These are phyloP conservation scores for Aspergillus sp. DNA, from an alignment of 2,329 filamentous ascomycete genomes.

Conservation along the genomic window DNA sequence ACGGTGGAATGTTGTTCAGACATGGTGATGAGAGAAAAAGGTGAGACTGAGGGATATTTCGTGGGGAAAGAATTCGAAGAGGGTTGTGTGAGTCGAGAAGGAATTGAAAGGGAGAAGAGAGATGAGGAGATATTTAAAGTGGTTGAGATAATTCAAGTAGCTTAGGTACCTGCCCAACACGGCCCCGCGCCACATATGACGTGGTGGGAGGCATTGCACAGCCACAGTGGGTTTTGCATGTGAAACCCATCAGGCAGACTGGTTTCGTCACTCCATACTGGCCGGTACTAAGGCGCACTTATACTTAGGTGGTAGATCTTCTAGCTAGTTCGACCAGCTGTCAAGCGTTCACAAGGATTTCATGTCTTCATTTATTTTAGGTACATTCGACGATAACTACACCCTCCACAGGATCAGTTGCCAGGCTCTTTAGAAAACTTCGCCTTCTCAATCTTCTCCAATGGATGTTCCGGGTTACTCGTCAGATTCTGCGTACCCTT, in stretches of 20 bases:
- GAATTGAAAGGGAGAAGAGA: background rate
- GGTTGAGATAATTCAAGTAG: background rate
- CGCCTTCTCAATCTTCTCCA: slow-evolving; percentile 36
- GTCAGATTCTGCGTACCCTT: slow-evolving; percentile 16
- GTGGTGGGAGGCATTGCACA: background rate
- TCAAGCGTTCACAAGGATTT: too few relatives aligned
- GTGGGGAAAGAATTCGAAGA: background rate
- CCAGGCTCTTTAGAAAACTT: slow-evolving; percentile 27
- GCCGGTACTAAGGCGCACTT: too few relatives aligned
- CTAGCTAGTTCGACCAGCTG: too few relatives aligned
- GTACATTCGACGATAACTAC: background rate
- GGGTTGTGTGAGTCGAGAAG: background rate
- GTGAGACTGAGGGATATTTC: background rate
- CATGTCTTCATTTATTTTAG: too few relatives aligned
- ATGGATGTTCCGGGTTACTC: slow-evolving; percentile 43
- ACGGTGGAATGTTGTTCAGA: slow-evolving; percentile 62
- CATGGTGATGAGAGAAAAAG: slow-evolving; percentile 44
- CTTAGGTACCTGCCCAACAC: background rate
- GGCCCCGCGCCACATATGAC: background rate
- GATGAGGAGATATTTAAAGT: background rate
- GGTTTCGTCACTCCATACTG: too few relatives aligned
- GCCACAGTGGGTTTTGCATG: background rate
- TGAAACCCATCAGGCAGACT: too few relatives aligned
- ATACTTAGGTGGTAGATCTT: too few relatives aligned
- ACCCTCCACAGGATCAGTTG: slow-evolving; percentile 1